Percentiles rank a stretch among this genome's conserved stretches.
Evolutionary conservation across 768 basidiomycete genomes (phyloP).

Genomic region (Leccinum barrowsii): DNA sequence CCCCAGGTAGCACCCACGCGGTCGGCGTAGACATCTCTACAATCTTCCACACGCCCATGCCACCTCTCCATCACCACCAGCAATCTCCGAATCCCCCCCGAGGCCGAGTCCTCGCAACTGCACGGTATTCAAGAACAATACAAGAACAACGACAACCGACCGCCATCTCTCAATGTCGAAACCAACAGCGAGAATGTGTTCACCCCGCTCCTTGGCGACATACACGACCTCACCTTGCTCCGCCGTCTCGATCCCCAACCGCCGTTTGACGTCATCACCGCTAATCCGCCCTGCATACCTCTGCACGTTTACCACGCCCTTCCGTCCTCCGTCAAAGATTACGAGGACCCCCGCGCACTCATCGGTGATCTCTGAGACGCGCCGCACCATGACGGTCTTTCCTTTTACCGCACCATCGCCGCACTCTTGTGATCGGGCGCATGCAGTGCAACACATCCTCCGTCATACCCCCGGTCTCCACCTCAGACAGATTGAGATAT

Average conservation of each 20-base stretch:
- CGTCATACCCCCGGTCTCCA: constrained; percentile 41
- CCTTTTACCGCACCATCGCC: constrained; percentile 73
- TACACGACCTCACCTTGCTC: constrained; percentile 31
- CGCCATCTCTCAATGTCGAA: not conserved
- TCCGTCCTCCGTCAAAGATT: constrained; percentile 64
- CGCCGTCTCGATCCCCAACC: constrained; percentile 33
- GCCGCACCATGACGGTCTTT: constrained; percentile 44
- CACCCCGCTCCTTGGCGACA: constrained; percentile 42
- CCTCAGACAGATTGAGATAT: constrained; percentile 49
- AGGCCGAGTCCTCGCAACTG: not conserved
- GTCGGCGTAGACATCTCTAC: constrained; percentile 65
- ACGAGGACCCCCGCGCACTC: constrained; percentile 80
- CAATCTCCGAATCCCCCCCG: constrained; percentile 1
- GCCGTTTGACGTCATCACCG: constrained; percentile 75
- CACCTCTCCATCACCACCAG: constrained; percentile 12
- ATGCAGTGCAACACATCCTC: constrained; percentile 58
- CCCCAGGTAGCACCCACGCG: constrained; percentile 49
- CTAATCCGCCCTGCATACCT: constrained; percentile 87
- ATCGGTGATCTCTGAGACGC: constrained; percentile 61
- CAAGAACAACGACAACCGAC: not conserved
- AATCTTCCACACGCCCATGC: constrained; percentile 6
- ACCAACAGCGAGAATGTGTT: constrained; percentile 26
- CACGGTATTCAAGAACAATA: not conserved
- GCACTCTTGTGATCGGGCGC: constrained; percentile 62
- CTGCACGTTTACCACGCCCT: constrained; percentile 58